Evolutionary conservation across 768 basidiomycete species (phyloP), one percentile per base, ranked within the genome.

Genomic region (Trametes coccinea): DNA sequence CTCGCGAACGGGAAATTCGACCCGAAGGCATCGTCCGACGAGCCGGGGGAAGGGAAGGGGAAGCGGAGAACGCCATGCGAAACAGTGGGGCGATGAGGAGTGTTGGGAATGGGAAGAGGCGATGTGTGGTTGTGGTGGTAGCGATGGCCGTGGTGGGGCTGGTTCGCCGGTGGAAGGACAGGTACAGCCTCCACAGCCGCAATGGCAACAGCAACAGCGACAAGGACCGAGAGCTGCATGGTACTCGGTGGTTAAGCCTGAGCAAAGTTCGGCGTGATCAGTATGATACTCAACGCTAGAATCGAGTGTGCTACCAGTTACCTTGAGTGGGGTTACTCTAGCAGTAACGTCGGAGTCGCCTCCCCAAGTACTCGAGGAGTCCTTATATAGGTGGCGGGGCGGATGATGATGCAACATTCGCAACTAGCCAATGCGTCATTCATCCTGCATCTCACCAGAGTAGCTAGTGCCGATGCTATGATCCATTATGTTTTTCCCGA

Each of bases 171-270:
- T 13, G 34, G 14, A 30, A 17, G 45, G 27, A 57, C 11, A 11
- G 56, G 56, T 4, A n/a, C 56, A 14, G 56, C 56, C 5, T 16
- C 33, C 14, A 46, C 27, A 2, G 29, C 37, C 5, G 56, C 37
- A 22, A 57, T 57, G 46, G 13, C 37, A 16, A 57, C 16, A 11
- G 56, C 56, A 8, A 57, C 22, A 4, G 47, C 46, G 16, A 57
- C 56, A 13, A 57, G 30, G 37, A 41, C 29, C 7, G 37, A 30
- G 33, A 57, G 56, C 47, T 57, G 56, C 56, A 57, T 57, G 34
- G 27, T 41, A 30, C 13, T 29, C 30, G 48, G 30, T n/a, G 11
- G 22, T 22, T 1, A 22, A 22, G 22, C 22, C 22, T 22, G 22
- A 22, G 22, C 22, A 22, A 22, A 22, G 22, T 22, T 22, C 22